Conservation (phyloP, 2,329 filamentous ascomycete genomes). For the Talaromyces albobiverticillius region DNA sequence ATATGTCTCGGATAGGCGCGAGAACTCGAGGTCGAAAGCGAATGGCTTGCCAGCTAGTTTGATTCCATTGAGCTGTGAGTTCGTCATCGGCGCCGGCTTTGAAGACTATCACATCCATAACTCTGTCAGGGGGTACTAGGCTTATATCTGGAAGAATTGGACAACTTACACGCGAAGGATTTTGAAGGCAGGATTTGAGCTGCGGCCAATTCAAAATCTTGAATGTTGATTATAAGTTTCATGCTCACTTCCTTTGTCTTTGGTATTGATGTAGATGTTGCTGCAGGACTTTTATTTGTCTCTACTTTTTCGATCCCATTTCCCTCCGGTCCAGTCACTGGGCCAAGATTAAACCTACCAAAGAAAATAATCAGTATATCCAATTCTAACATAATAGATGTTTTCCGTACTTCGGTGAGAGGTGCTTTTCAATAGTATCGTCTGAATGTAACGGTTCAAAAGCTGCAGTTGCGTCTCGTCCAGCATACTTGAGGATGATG, state of each 20-base stretch:
- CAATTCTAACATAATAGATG: background rate
- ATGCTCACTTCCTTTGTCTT: background rate
- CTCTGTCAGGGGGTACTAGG: background rate
- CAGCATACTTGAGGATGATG: conserved; percentile 98
- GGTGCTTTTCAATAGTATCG: background rate
- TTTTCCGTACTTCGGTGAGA: background rate
- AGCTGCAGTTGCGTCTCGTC: conserved; percentile 84
- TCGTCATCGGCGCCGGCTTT: background rate
- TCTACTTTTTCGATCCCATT: background rate
- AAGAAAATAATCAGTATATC: background rate
- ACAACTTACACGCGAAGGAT: background rate
- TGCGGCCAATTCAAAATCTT: background rate
- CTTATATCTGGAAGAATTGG: background rate
- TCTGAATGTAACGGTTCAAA: background rate
- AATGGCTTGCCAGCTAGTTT: background rate
- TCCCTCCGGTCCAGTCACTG: background rate
- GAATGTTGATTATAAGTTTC: background rate
- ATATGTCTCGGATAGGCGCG: conserved; percentile 33
- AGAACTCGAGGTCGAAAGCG: conserved; percentile 46
- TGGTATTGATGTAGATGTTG: background rate
- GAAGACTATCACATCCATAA: background rate
- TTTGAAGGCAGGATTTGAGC: background rate
- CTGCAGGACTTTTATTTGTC: background rate
- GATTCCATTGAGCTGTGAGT: background rate
- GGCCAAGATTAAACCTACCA: background rate